phyloP scores from a whole-genome alignment of 2,329 filamentous ascomycete genomes.

The Didymella keratinophila region DNA sequence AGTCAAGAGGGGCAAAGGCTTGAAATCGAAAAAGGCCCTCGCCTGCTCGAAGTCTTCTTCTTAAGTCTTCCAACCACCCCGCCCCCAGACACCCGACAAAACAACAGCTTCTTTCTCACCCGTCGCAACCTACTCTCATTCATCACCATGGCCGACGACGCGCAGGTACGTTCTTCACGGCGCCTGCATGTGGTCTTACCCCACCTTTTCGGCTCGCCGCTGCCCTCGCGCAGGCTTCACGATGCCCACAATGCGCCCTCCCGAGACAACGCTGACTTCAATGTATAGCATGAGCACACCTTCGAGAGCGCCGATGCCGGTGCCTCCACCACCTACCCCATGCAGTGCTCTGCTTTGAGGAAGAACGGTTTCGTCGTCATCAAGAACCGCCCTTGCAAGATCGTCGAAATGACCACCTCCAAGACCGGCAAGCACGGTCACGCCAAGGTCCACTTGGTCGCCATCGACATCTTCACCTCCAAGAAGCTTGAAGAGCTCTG shows the following conservation, averaged over 20 bases:
- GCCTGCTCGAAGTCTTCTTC: conserved; percentile 35
- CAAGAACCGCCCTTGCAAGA: conserved; percentile 99
- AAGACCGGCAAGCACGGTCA: conserved; percentile 99
- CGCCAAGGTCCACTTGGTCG: conserved; percentile 99
- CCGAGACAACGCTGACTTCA: conserved; percentile 13
- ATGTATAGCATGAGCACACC: conserved; percentile 64
- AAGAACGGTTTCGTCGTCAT: conserved; percentile 99
- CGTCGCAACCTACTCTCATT: conserved; percentile 50
- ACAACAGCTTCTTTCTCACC: conserved; percentile 43
- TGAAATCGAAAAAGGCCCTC: conserved; percentile 39
- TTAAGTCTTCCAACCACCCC: conserved; percentile 38
- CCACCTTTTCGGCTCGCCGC: conserved; percentile 48
- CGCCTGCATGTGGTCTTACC: conserved; percentile 43
- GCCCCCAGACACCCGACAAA: conserved; percentile 37
- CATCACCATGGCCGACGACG: conserved; percentile 71
- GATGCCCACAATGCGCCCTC: conserved; percentile 20
- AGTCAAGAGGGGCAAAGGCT: conserved; percentile 1
- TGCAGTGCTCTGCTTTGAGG: conserved; percentile 99
- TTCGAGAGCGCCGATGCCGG: conserved; percentile 97
- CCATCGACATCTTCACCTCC: conserved; percentile 98
- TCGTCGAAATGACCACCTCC: conserved; percentile 99
- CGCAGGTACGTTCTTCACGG: conserved; percentile 62
- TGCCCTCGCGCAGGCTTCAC: conserved; percentile 38
- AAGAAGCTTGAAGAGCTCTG: conserved; percentile 99
- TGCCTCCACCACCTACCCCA: conserved; percentile 91